Percentiles rank a stretch among this genome's conserved stretches.
Evolutionary conservation across 257 asterid species (phyloP).

Genomic region (Solanum paucissectum): DNA sequence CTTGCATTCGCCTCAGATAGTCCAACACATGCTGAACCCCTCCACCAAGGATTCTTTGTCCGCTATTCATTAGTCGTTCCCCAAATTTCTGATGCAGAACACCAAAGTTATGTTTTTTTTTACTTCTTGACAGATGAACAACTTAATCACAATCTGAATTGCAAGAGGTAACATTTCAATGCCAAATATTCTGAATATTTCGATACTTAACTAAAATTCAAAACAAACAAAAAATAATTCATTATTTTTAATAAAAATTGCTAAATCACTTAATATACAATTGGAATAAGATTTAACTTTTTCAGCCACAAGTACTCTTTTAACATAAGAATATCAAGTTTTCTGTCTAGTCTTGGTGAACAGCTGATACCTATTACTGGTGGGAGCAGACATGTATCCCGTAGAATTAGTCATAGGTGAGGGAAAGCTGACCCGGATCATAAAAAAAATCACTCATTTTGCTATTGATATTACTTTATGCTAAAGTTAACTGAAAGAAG

Average conservation of each 20-base stretch:
- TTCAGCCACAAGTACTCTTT: neutral
- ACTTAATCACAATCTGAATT: neutral
- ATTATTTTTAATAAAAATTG: neutral
- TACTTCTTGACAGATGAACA: neutral
- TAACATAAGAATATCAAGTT: neutral
- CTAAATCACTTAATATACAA: neutral
- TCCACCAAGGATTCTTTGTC: conserved; percentile 33
- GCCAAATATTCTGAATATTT: neutral
- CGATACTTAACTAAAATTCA: neutral
- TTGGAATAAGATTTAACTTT: neutral
- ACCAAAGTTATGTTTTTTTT: neutral
- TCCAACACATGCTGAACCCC: conserved; percentile 48
- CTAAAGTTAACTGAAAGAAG: neutral
- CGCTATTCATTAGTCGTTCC: conserved; percentile 3
- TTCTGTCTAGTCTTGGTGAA: neutral
- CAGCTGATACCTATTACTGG: too few relatives aligned
- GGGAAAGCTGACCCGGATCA: neutral
- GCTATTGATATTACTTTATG: neutral
- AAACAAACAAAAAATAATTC: neutral
- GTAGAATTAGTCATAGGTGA: neutral
- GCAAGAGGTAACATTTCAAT: neutral
- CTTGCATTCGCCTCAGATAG: conserved; percentile 49
- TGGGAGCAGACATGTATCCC: too few relatives aligned
- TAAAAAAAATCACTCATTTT: neutral
- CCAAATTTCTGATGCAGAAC: neutral